These are phyloP conservation scores for Suillus alpinus DNA, from an alignment of 768 basidiomycete genomes.

Conservation along the genomic window DNA sequence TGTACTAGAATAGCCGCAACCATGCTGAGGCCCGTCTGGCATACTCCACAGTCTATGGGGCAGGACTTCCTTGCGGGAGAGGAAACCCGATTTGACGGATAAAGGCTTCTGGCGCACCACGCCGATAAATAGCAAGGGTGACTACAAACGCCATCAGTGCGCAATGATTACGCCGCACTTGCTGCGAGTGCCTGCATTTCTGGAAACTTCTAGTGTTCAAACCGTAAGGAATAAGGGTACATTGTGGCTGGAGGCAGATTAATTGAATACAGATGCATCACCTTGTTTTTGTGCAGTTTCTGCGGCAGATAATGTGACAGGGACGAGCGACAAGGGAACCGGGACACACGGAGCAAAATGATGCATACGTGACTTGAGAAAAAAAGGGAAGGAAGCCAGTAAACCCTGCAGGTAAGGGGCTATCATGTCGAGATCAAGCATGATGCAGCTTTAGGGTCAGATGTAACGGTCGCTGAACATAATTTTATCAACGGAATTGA, in stretches of 20 bases:
- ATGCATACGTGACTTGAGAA: not conserved
- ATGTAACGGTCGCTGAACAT: not conserved
- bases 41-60: not conserved
- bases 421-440: not conserved
- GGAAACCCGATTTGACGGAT: not conserved
- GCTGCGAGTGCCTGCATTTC: not conserved
- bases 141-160: not conserved
- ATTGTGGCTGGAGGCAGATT: not conserved
- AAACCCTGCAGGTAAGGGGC: not conserved
- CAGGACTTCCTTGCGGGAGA: not conserved
- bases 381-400: not conserved
- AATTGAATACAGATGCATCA: not conserved
- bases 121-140: not conserved
- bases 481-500: not conserved
- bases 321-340: not conserved
- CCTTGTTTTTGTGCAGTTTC: not conserved
- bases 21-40: not conserved
- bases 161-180: constrained; percentile 1
- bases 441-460: not conserved
- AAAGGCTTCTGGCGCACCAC: not conserved
- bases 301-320: not conserved
- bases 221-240: not conserved
- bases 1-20: not conserved
- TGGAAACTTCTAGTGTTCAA: not conserved
- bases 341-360: not conserved